A percentile compares a stretch with the other conserved stretches of the same genome.
phyloP scores from a whole-genome alignment of 2,329 filamentous ascomycete species.

The Lecanicillium sp. region DNA sequence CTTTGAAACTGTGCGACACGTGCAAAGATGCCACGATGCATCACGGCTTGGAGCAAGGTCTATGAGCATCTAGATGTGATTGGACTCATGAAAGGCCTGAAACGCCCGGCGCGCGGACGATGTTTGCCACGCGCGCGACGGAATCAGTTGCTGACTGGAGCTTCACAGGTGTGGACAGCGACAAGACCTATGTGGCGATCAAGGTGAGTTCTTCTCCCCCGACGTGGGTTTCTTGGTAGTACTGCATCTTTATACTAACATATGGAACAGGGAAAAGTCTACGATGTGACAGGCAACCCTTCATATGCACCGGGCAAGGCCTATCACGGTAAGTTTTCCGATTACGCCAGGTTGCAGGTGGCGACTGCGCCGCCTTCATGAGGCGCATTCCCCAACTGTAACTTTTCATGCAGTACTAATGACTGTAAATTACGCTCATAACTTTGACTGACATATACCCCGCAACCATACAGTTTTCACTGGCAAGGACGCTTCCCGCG shows the following conservation, averaged over 20 bases:
- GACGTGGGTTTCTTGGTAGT: not conserved
- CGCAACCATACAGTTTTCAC: slow-evolving; percentile 64
- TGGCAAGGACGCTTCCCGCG: slow-evolving; percentile 91
- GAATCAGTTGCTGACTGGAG: slow-evolving; percentile 12
- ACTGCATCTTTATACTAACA: slow-evolving; percentile 3
- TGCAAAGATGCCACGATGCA: not conserved
- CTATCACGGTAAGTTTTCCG: slow-evolving; percentile 73
- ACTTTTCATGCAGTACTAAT: too few relatives aligned
- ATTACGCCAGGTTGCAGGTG: too few relatives aligned
- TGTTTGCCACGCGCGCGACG: too few relatives aligned
- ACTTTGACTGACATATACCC: slow-evolving; percentile 1
- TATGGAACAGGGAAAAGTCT: slow-evolving; percentile 69
- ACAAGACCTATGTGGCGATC: slow-evolving; percentile 61
- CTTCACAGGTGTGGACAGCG: slow-evolving; percentile 52
- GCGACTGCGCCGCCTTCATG: too few relatives aligned
- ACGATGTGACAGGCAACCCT: slow-evolving; percentile 82
- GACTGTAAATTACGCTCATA: too few relatives aligned
- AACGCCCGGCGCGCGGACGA: too few relatives aligned
- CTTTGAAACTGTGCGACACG: not conserved
- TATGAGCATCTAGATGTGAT: too few relatives aligned
- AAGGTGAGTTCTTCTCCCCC: slow-evolving; percentile 39
- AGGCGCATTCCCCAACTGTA: too few relatives aligned
- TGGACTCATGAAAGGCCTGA: too few relatives aligned
- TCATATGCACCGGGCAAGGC: slow-evolving; percentile 39
- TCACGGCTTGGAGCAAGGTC: too few relatives aligned